Base-by-base conservation (phyloP, 108 stramenopile species). In the Craspedostauros australis region DNA sequence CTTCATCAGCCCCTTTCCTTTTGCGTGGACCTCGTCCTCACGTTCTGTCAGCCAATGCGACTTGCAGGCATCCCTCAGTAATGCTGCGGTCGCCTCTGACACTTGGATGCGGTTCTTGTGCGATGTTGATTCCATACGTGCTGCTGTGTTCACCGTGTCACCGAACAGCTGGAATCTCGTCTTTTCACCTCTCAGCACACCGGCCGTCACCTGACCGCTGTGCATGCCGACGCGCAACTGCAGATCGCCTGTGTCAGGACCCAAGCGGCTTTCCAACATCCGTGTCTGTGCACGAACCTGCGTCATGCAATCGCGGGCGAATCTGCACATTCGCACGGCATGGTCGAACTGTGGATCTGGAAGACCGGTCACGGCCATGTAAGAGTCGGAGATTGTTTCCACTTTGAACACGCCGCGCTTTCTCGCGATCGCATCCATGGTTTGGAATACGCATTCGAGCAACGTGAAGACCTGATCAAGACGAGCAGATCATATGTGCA, bases 161-260 rank as follows among this genome's bases (percentile, higher is more conserved):
- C 77, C 77, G 34, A 78, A 78, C 20, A 78, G 30, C 9, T 78
- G 62, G 36, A 78, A 78, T 39, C 77, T 40, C 16, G 70, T 36
- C 28, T 71, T 78, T 14, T 66, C 37, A 3, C 77, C 77, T 12
- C 73, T 51, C 5, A 78, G 60, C 3, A 78, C 65, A 32, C 77
- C 77, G 5, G 77, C 72, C 9, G 65, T 74, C 5, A 71, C 65
- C n/a, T 72, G 65, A 0, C 77, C 77, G 11, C 56, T 41, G 15
- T 54, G 70, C 4, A 78, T 48, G 2, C 77, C 77, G 39, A 73
- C 46, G 23, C 77, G 19, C 42, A 78, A 52, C 3, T 24, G 31
- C 26, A 78, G 39, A 43, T 59, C 36, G 5, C n/a, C 41, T 11
- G 64, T 74, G 8, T 49, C 66, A 5, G 43, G 51, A 37, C 72